phyloP scores from a whole-genome alignment of 2,329 filamentous ascomycete genomes.

The Colletotrichum sublineola region DNA sequence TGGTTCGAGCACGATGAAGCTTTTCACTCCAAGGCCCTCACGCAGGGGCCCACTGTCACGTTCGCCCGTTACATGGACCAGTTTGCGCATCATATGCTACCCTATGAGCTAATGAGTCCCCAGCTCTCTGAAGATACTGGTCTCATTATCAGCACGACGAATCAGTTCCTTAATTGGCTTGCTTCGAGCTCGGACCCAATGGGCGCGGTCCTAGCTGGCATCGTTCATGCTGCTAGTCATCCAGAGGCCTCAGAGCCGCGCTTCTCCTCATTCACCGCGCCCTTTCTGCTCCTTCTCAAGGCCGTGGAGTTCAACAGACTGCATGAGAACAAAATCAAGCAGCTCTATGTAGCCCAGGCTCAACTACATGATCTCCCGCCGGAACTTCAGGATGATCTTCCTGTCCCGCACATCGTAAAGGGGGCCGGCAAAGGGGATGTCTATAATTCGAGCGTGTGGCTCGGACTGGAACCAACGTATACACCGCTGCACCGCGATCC shows the following conservation, averaged over 20 bases:
- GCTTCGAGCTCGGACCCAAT: conserved; percentile 42
- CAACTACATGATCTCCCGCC: conserved; percentile 77
- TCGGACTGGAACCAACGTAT: conserved; percentile 87
- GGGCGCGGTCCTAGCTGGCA: conserved; percentile 50
- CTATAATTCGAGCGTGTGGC: conserved; percentile 90
- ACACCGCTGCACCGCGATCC: conserved; percentile 94
- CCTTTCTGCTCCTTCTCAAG: conserved; percentile 74
- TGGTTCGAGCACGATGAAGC: conserved; percentile 46
- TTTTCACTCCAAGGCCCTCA: neutral
- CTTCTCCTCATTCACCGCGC: conserved; percentile 71
- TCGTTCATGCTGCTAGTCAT: conserved; percentile 48
- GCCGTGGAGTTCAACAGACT: conserved; percentile 62
- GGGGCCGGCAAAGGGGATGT: conserved; percentile 81
- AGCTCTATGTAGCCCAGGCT: conserved; percentile 90
- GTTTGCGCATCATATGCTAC: conserved; percentile 44
- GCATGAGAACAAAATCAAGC: conserved; percentile 43
- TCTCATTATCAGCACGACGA: conserved; percentile 16
- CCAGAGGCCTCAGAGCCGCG: conserved; percentile 45
- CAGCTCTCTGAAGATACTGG: conserved; percentile 39
- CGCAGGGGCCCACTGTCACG: neutral
- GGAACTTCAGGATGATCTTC: conserved; percentile 73
- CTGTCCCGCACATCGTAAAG: conserved; percentile 73
- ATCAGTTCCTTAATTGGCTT: conserved; percentile 41
- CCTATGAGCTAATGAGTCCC: conserved; percentile 49
- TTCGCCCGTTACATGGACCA: conserved; percentile 42